Evolutionary conservation across 108 stramenopile genomes (phyloP).

Genomic region (Nannochloropsis gaditana): DNA sequence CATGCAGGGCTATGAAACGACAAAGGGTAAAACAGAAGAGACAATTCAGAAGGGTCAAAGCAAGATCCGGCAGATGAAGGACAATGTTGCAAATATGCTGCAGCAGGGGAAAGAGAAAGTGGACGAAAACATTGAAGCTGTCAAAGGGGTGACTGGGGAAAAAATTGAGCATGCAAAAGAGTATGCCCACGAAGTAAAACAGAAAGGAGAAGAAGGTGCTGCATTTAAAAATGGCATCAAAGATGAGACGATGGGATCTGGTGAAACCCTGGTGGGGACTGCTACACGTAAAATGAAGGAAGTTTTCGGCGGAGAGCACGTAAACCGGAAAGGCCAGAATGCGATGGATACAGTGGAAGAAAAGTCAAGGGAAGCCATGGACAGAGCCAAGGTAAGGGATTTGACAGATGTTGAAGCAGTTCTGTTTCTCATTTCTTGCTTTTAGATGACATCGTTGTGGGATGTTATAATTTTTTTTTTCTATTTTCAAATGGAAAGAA

Average conservation of each 20-base stretch:
- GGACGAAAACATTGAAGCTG: background rate
- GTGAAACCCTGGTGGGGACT: background rate
- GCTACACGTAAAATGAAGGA: background rate
- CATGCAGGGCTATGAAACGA: background rate
- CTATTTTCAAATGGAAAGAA: background rate
- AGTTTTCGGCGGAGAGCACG: background rate
- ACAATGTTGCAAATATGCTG: background rate
- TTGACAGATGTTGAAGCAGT: too few species aligned
- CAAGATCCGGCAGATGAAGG: background rate
- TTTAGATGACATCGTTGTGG: too few species aligned
- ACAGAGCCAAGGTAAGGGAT: background rate
- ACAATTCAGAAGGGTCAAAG: conserved; percentile 10
- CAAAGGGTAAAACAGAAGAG: background rate
- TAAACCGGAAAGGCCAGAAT: background rate
- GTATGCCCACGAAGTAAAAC: background rate
- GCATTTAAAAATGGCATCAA: background rate
- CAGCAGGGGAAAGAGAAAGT: background rate
- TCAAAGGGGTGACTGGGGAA: background rate
- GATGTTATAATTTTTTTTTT: too few species aligned
- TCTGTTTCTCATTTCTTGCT: too few species aligned
- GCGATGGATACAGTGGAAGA: background rate
- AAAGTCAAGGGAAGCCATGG: background rate
- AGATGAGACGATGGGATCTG: background rate
- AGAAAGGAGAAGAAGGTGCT: background rate
- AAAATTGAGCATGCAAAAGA: background rate